These are phyloP conservation scores for Dendryphion nanum DNA, from an alignment of 2,329 filamentous ascomycete species.

Conservation along the genomic window DNA sequence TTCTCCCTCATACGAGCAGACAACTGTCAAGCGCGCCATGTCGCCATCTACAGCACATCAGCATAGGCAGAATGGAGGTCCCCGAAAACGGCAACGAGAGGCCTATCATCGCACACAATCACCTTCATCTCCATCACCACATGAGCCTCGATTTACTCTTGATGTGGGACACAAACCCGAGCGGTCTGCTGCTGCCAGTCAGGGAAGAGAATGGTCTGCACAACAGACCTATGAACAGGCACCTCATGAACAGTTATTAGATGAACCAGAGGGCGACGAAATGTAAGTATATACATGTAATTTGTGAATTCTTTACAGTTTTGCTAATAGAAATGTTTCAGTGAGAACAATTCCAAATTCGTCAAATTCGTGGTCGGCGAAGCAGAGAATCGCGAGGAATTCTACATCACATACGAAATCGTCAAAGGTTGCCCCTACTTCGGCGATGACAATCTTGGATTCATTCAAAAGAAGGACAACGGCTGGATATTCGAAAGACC, in stretches of 20 bases:
- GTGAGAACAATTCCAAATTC: constrained; percentile 7
- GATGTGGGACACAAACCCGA: too few relatives aligned
- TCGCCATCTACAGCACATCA: neutral
- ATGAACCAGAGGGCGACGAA: neutral
- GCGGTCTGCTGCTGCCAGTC: neutral
- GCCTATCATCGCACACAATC: too few relatives aligned
- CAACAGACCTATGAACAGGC: neutral
- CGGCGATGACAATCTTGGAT: constrained; percentile 4
- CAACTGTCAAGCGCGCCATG: neutral
- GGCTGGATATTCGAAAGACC: constrained; percentile 19
- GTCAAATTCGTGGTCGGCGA: constrained; percentile 22
- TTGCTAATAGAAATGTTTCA: neutral
- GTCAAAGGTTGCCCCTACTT: constrained; percentile 19
- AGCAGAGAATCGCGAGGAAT: constrained; percentile 8
- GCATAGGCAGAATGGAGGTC: too few relatives aligned
- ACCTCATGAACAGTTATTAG: neutral
- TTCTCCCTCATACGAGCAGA: neutral
- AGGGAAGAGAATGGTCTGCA: neutral
- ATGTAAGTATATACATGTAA: too few relatives aligned
- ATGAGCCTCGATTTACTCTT: too few relatives aligned
- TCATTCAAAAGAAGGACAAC: constrained; percentile 8
- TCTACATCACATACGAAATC: constrained; percentile 9
- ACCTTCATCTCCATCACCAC: too few relatives aligned
- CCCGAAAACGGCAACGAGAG: too few relatives aligned
- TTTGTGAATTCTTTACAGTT: neutral